Percentiles rank a stretch among this genome's conserved stretches.
These are phyloP conservation scores for Xylariales sp. DNA, from an alignment of 2,329 filamentous ascomycete genomes.

Conservation along the genomic window DNA sequence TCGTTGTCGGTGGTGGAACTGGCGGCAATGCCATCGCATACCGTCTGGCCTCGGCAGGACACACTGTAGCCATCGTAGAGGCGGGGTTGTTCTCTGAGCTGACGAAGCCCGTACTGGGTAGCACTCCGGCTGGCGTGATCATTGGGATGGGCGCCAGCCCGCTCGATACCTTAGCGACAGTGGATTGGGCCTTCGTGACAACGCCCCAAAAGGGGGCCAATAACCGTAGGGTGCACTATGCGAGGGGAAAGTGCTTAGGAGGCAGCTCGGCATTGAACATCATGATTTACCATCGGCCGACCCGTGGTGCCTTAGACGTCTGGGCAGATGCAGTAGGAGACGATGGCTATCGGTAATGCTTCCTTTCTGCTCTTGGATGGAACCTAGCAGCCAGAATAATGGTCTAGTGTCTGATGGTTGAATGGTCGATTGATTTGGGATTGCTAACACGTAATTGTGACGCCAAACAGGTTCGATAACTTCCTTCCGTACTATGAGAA, in stretches of 20 bases:
- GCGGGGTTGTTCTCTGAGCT: slow-evolving; percentile 31
- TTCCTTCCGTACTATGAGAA: slow-evolving; percentile 20
- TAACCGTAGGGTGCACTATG: slow-evolving; percentile 16
- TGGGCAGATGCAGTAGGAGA: slow-evolving; percentile 20
- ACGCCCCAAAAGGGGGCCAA: slow-evolving; percentile 14
- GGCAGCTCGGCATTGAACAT: slow-evolving; percentile 24
- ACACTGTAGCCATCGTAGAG: slow-evolving; percentile 31
- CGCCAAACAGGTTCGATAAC: slow-evolving; percentile 1
- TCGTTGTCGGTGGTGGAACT: slow-evolving; percentile 32
- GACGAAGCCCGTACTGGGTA: slow-evolving; percentile 11
- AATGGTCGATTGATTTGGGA: background rate
- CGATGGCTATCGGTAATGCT: slow-evolving; percentile 16
- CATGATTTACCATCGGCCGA: slow-evolving; percentile 24
- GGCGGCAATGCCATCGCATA: slow-evolving; percentile 30
- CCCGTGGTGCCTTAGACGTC: slow-evolving; percentile 17
- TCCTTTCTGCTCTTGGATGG: too few species aligned
- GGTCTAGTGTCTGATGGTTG: too few species aligned
- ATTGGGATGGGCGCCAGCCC: slow-evolving; percentile 10
- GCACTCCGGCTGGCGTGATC: slow-evolving; percentile 14
- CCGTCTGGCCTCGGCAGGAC: slow-evolving; percentile 22
- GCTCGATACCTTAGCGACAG: slow-evolving; percentile 8
- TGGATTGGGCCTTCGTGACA: slow-evolving; percentile 21
- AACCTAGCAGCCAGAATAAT: too few species aligned
- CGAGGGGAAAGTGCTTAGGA: slow-evolving; percentile 25
- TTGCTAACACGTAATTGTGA: background rate